phyloP scores from a whole-genome alignment of 2,329 filamentous ascomycete species.

The Onygena corvina region DNA sequence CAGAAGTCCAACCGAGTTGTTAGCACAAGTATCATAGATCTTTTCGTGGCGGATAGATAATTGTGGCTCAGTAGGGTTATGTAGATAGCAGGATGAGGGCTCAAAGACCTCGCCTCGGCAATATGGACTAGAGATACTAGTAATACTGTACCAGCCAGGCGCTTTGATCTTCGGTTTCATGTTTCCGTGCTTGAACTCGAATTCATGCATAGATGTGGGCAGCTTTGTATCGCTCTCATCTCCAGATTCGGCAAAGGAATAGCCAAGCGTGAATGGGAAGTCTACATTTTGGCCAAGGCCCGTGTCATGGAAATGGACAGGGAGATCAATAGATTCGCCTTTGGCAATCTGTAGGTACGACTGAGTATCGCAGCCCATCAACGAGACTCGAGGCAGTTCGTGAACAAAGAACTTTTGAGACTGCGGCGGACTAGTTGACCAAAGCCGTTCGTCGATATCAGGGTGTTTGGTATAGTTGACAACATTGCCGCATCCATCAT shows the following conservation, averaged over 20 bases:
- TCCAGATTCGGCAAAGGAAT: conserved; percentile 71
- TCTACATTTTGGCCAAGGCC: conserved; percentile 47
- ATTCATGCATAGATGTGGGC: conserved; percentile 45
- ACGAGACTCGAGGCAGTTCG: conserved; percentile 63
- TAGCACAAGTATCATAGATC: conserved; percentile 88
- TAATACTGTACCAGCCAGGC: conserved; percentile 76
- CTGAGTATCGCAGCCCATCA: conserved; percentile 65
- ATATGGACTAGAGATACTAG: conserved; percentile 63
- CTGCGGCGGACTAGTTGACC: conserved; percentile 49
- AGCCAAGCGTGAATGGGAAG: conserved; percentile 60
- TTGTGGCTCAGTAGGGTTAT: conserved; percentile 81
- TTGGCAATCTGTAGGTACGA: conserved; percentile 74
- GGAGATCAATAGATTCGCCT: conserved; percentile 55
- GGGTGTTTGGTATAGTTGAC: conserved; percentile 51
- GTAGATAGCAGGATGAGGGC: conserved; percentile 80
- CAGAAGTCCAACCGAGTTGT: conserved; percentile 78
- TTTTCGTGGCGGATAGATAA: conserved; percentile 62
- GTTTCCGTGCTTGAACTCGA: conserved; percentile 45
- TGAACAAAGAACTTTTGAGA: conserved; percentile 73
- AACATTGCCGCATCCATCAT: conserved; percentile 78
- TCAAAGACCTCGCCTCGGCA: conserved; percentile 85
- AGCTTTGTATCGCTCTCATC: conserved; percentile 40
- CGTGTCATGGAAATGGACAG: conserved; percentile 56
- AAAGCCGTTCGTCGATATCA: conserved; percentile 55
- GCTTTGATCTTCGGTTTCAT: conserved; percentile 58